Evolutionary conservation across 495 filamentous ascomycete genomes (phyloP).

Genomic region (Letharia columbiana): DNA sequence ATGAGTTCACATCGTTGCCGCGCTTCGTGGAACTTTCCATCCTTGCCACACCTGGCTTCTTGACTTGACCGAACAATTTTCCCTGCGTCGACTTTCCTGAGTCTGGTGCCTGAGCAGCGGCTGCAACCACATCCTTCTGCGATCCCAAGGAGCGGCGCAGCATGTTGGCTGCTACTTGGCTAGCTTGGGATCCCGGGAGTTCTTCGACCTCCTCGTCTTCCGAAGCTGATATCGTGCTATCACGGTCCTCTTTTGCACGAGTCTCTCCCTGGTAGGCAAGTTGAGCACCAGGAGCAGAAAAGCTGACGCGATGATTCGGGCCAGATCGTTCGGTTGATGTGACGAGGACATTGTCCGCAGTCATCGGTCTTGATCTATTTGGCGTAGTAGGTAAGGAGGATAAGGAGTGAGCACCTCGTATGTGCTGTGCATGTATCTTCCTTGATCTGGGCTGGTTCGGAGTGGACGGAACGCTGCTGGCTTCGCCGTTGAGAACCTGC

Average conservation of each 20-base stretch:
- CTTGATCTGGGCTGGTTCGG: constrained; percentile 40
- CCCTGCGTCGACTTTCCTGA: constrained; percentile 47
- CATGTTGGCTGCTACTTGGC: constrained; percentile 43
- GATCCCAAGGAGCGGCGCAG: constrained; percentile 37
- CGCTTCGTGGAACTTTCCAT: constrained; percentile 45
- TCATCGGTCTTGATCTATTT: constrained; percentile 35
- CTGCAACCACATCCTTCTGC: constrained; percentile 23
- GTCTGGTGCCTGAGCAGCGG: constrained; percentile 24
- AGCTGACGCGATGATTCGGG: constrained; percentile 28
- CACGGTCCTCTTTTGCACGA: constrained; percentile 54
- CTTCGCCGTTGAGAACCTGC: constrained; percentile 65
- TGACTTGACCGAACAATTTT: constrained; percentile 60
- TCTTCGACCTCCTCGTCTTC: constrained; percentile 61
- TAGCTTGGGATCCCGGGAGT: constrained; percentile 45
- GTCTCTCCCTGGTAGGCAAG: constrained; percentile 27
- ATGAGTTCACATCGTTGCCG: constrained; percentile 43
- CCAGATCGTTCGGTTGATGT: constrained; percentile 38
- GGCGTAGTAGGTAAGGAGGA: constrained; percentile 79
- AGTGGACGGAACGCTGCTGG: constrained; percentile 59
- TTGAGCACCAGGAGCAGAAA: constrained; percentile 28
- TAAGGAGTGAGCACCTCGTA: constrained; percentile 61
- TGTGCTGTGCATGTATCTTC: constrained; percentile 48
- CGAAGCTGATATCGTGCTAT: constrained; percentile 83
- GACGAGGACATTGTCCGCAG: constrained; percentile 43
- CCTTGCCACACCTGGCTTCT: constrained; percentile 45